Evolutionary conservation across 2,329 filamentous ascomycete species (phyloP).

Genomic region (Cryphonectria parasitica): DNA sequence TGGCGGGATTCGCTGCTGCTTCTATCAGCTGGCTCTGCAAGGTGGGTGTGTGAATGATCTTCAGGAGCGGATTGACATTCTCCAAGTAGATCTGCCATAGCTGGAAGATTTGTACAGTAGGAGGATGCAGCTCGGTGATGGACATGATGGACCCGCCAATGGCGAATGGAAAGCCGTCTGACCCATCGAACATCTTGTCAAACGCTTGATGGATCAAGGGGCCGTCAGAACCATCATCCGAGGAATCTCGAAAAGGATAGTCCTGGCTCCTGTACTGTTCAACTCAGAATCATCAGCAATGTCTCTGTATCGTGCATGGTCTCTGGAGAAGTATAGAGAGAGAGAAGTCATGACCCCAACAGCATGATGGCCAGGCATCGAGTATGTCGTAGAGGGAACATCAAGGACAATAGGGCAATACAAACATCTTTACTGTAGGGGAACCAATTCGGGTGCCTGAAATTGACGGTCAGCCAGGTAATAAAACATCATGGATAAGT

Average conservation of each 20-base stretch:
- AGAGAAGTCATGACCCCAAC: background rate
- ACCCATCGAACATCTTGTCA: slow-evolving; percentile 60
- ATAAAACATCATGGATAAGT: slow-evolving; percentile 31
- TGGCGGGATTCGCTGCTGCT: slow-evolving; percentile 58
- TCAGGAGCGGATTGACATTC: slow-evolving; percentile 71
- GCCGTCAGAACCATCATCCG: slow-evolving; percentile 57
- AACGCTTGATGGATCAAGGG: slow-evolving; percentile 62
- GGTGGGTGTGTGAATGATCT: slow-evolving; percentile 69
- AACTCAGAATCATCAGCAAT: background rate
- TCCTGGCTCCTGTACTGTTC: slow-evolving; percentile 53
- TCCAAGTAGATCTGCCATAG: slow-evolving; percentile 73
- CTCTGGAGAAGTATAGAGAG: background rate
- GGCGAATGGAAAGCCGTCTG: slow-evolving; percentile 62
- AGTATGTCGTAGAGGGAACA: background rate
- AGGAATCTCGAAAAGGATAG: slow-evolving; percentile 55
- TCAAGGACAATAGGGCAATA: slow-evolving; percentile 9
- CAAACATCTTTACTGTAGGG: slow-evolving; percentile 57
- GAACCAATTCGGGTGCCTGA: slow-evolving; percentile 52
- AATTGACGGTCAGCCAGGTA: slow-evolving; percentile 36
- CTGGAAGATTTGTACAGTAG: slow-evolving; percentile 63
- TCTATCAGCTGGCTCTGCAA: slow-evolving; percentile 68
- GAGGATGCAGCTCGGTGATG: slow-evolving; percentile 55
- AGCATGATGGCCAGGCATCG: background rate
- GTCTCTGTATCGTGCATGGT: background rate
- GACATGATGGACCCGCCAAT: slow-evolving; percentile 49